These are phyloP conservation scores for Leishmania major DNA, from an alignment of 208 protist genomes.

Conservation along the genomic window DNA sequence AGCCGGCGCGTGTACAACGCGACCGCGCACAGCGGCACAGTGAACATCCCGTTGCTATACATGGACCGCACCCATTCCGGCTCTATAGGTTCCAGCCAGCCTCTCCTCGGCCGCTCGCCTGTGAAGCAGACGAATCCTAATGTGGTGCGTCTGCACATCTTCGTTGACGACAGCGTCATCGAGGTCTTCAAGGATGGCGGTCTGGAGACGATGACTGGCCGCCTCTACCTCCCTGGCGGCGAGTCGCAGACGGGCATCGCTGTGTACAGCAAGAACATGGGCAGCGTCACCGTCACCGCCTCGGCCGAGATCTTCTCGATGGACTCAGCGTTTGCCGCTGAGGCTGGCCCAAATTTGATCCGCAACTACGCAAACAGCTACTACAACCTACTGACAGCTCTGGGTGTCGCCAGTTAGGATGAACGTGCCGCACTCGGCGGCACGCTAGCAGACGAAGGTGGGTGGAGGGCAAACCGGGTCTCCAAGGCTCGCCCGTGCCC, in stretches of 20 bases:
- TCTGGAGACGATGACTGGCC: constrained; percentile 42
- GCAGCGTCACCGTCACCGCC: constrained; percentile 23
- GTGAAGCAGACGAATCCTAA: constrained; percentile 29
- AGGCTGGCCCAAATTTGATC: neutral
- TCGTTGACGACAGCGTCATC: constrained; percentile 41
- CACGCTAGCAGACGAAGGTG: neutral
- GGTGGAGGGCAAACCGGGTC: neutral
- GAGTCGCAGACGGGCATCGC: constrained; percentile 30
- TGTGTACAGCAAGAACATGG: constrained; percentile 40
- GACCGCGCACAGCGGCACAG: constrained; percentile 32
- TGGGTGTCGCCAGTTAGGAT: neutral
- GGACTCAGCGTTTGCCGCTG: constrained; percentile 26
- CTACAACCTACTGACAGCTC: constrained; percentile 28
- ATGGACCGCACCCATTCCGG: constrained; percentile 36
- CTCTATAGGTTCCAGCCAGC: constrained; percentile 31
- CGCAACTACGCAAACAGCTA: constrained; percentile 32
- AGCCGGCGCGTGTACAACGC: constrained; percentile 12
- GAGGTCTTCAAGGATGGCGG: constrained; percentile 59
- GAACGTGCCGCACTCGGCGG: neutral
- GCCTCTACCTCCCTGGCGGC: constrained; percentile 33
- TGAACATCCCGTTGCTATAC: constrained; percentile 37
- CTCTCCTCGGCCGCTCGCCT: constrained; percentile 39
- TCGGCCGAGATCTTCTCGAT: constrained; percentile 39
- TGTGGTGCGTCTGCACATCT: constrained; percentile 34
- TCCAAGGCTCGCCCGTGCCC: neutral